phyloP scores from a whole-genome alignment of 2,329 filamentous ascomycete genomes.

The Ceratocystis destructans region DNA sequence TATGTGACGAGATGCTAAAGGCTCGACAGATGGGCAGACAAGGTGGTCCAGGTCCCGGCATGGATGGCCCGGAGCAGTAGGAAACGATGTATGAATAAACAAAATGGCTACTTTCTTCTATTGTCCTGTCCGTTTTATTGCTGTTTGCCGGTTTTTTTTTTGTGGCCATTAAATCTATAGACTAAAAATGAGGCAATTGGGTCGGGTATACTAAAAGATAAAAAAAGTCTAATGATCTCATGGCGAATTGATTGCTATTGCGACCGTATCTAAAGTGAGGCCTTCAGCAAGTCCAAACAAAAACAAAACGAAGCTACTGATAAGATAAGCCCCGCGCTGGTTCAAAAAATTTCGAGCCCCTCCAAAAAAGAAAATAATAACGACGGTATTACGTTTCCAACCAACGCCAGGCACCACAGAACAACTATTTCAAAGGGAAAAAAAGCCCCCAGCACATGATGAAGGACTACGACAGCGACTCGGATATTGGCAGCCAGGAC shows the following conservation, averaged over 20 bases:
- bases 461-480: constrained; percentile 78
- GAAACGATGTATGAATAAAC: constrained; percentile 25
- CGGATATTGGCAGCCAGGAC: constrained; percentile 51
- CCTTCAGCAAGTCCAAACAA: not conserved
- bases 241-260: constrained; percentile 9
- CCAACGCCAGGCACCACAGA: not conserved
- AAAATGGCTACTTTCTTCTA: constrained; percentile 10
- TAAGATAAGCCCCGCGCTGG: constrained; percentile 26
- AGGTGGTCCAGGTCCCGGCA: constrained; percentile 48
- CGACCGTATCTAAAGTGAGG: not conserved
- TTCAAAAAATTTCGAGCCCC: constrained; percentile 32
- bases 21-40: constrained; percentile 80
- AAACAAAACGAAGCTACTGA: constrained; percentile 17
- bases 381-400: constrained; percentile 7
- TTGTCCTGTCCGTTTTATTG: constrained; percentile 13
- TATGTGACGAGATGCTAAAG: constrained; percentile 96
- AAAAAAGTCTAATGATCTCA: constrained; percentile 5
- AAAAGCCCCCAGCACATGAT: constrained; percentile 30
- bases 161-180: constrained; percentile 18
- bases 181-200: constrained; percentile 19
- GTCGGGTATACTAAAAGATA: constrained; percentile 13
- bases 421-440: not conserved
- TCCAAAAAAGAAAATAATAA: constrained; percentile 22
- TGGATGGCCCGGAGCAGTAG: constrained; percentile 46
- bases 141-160: not conserved